Base-by-base conservation (phyloP, 2,329 filamentous ascomycete genomes). In the Thielaviopsis populi region DNA sequence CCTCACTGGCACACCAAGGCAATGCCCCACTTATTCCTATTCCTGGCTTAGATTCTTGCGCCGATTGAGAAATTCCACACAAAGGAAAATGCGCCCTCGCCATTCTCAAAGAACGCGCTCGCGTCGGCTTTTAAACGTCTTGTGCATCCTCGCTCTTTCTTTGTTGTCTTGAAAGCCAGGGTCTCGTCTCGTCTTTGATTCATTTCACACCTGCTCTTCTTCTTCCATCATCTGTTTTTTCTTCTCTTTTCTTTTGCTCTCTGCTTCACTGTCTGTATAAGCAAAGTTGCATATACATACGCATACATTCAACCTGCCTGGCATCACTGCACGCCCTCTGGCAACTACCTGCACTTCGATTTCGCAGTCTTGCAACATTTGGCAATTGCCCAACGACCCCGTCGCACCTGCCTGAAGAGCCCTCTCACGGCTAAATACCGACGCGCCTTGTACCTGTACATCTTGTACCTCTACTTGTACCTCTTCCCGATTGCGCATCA, bases 41-140 rank as follows among this genome's bases (percentile, higher is more conserved):
- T 27, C 62, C 50, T 27, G 41, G 59, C 40, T 22, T 41, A 50
- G 46, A 48, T 62, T 62, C 53, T 65, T 65, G 63, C 63, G 63
- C 63, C 48, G 46, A 62, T 48, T 56, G 30, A 22, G 41, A 65
- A 61, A 48, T 43, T 30, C 60, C 60, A 62, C 59, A 24, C 60
- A 19, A 33, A 33, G 17, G 17, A 56, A 33, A 33, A 10, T 17
- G 27, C 24, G 50, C 50, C 24, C 50, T 56, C 30, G 50, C 50
- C 24, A 37, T 56, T 56, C 27, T 56, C 50, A 40, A 30, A 62
- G 53, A 53, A 65, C 63, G 63, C 63, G 63, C 59, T 65, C 63
- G 59, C 63, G 63, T 59, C 40, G 24, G 43, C 13, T 7, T 61
- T 46, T 56, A 56, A 61, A 33, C 19, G 19, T 48, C 59, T 46